A percentile compares a stretch with the other conserved stretches of the same genome.
phyloP scores from a whole-genome alignment of 1,284 basidiomycete species.

The Ustilago lituana region DNA sequence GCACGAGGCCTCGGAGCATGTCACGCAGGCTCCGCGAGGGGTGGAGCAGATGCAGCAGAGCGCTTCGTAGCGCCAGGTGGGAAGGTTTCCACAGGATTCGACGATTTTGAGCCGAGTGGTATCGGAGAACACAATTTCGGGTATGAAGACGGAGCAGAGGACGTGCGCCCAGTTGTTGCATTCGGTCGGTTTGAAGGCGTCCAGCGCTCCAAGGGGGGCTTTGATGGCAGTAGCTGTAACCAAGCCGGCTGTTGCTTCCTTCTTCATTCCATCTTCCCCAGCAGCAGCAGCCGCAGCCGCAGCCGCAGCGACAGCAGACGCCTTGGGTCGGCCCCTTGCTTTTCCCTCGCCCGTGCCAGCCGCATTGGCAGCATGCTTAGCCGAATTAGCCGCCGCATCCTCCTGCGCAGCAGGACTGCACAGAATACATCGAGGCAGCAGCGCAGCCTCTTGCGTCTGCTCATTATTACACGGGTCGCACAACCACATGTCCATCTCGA shows the following conservation, averaged over 20 bases:
- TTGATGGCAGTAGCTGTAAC: slow-evolving; percentile 8
- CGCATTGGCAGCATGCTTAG: slow-evolving; percentile 26
- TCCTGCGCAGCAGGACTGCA: slow-evolving; percentile 46
- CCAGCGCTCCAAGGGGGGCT: slow-evolving; percentile 71
- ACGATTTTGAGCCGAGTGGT: slow-evolving; percentile 77
- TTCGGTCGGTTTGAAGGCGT: slow-evolving; percentile 91
- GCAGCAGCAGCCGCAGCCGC: slow-evolving; percentile 4
- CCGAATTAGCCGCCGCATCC: slow-evolving; percentile 39
- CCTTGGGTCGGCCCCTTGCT: slow-evolving; percentile 21
- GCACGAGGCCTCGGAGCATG: slow-evolving; percentile 79
- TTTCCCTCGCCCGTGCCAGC: slow-evolving; percentile 23
- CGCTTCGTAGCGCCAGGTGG: slow-evolving; percentile 68
- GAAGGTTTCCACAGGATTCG: slow-evolving; percentile 84
- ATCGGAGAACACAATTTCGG: slow-evolving; percentile 83
- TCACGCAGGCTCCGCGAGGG: slow-evolving; percentile 78
- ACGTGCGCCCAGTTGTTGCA: slow-evolving; percentile 91
- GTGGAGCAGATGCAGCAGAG: slow-evolving; percentile 73
- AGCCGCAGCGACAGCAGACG: slow-evolving; percentile 5
- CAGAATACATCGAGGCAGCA: slow-evolving; percentile 59
- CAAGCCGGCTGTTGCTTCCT: slow-evolving; percentile 7
- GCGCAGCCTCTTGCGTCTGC: slow-evolving; percentile 48
- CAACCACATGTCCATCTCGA: slow-evolving; percentile 53
- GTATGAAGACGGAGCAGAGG: slow-evolving; percentile 85
- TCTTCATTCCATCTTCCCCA: slow-evolving; percentile 21
- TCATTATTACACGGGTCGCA: slow-evolving; percentile 65